Base-by-base conservation (phyloP, 2,329 filamentous ascomycete species). In the Coniochaeta prunicola region DNA sequence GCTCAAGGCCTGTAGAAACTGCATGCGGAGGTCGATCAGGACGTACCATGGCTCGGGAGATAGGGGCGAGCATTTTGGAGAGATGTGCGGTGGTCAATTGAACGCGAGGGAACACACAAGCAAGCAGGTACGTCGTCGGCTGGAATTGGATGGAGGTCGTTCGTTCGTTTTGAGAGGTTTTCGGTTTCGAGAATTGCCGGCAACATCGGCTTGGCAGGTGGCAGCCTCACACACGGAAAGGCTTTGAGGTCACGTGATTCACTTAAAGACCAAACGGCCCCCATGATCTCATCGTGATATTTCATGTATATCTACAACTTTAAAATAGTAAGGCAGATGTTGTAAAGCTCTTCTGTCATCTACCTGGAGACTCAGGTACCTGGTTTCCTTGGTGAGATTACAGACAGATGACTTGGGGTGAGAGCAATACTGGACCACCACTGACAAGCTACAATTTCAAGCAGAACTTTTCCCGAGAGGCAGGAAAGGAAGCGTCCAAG, bases 31-130 rank as follows among this genome's bases (percentile, higher is more conserved):
- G 26, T 24, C 40, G 24, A 24, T 45, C 19, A 15, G 38, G 57
- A 77, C 81, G 67, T 78, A 85, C 83, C 74, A 81, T 78, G 72
- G 74, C 75, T 75, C 82, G 76, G 69, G 78, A 77, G 62, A 83
- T 71, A 73, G 81, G 79, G 68, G 72, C 73, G 74, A 84, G 75
- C 82, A 85, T 85, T 68, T 75, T 83, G 76, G 64, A 74, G 71
- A 70, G 65, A 64, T 66, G 69, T 71, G 71, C 65, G 73, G 74
- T 77, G 77, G 75, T 79, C 77, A 77, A 79, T 78, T 75, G 36
- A 74, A 71, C 66, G 68, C 70, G 68, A n/a, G 69, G 65, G 57
- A 61, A 64, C 58, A 60, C 56, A 63, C 45, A 50, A n/a, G 64
- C 67, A 69, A 63, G 64, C 65, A 64, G 64, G 63, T 58, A 61